phyloP scores from a whole-genome alignment of 2,329 filamentous ascomycete species.

The Fusarium veterinarium region DNA sequence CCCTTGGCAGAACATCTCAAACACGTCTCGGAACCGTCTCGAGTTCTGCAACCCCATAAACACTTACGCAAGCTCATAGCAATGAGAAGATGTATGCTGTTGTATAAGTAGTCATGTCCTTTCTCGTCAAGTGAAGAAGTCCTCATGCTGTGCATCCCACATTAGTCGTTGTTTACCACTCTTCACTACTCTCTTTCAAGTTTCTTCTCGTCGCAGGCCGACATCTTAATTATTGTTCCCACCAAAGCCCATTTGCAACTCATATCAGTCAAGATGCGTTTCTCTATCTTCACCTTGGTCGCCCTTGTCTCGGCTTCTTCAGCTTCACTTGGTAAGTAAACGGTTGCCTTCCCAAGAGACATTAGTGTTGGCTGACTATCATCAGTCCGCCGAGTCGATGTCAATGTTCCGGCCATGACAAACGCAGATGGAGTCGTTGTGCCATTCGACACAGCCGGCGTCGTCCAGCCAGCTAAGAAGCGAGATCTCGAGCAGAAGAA shows the following conservation, averaged over 20 bases:
- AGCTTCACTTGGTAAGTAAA: slow-evolving; percentile 50
- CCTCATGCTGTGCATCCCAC: slow-evolving; percentile 14
- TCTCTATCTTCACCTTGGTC: slow-evolving; percentile 59
- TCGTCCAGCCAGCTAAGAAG: slow-evolving; percentile 55
- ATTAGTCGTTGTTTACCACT: slow-evolving; percentile 1
- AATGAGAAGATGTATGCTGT: background rate
- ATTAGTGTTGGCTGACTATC: slow-evolving; percentile 9
- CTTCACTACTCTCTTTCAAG: slow-evolving; percentile 6
- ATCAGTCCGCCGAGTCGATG: slow-evolving; percentile 43
- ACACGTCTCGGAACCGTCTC: slow-evolving; percentile 31
- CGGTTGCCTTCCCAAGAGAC: background rate
- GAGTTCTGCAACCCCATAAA: slow-evolving; percentile 2
- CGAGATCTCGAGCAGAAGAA: slow-evolving; percentile 4
- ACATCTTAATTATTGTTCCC: slow-evolving; percentile 50
- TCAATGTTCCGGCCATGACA: slow-evolving; percentile 59
- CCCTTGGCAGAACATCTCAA: slow-evolving; percentile 9
- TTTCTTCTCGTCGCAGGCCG: slow-evolving; percentile 62
- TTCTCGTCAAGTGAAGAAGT: background rate
- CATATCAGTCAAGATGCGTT: slow-evolving; percentile 62
- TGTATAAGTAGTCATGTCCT: slow-evolving; percentile 24
- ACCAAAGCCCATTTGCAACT: slow-evolving; percentile 24
- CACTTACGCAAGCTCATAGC: background rate
- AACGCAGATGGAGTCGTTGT: slow-evolving; percentile 58
- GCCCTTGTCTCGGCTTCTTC: slow-evolving; percentile 60
- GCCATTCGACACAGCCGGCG: slow-evolving; percentile 56